phyloP scores from a whole-genome alignment of 164 flowering plant genomes.

The Litsea cubeba region DNA sequence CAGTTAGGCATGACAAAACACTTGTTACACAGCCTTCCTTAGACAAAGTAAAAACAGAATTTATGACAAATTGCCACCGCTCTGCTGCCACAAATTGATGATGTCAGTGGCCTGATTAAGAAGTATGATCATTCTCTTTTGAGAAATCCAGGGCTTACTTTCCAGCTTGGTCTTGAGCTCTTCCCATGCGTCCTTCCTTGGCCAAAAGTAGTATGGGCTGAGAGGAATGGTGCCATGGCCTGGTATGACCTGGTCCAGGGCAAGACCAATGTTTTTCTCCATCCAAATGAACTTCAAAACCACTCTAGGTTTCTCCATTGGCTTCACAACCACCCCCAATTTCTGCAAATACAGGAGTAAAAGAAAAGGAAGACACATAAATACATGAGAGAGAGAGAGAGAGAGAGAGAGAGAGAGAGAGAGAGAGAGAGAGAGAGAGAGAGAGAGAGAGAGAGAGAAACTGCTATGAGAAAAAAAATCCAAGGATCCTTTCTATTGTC shows the following conservation, averaged over 20 bases:
- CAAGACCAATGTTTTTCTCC: conserved; percentile 90
- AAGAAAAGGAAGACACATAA: neutral
- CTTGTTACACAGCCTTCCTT: neutral
- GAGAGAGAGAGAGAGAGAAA: neutral
- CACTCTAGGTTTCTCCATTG: conserved; percentile 63
- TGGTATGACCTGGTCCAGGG: conserved; percentile 69
- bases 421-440: too few species aligned
- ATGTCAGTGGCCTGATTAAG: conserved; percentile 97
- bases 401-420: too few species aligned
- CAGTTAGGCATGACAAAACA: neutral
- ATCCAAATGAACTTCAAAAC: conserved; percentile 97
- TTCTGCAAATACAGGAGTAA: conserved; percentile 26
- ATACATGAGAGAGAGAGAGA: neutral
- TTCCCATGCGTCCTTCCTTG: conserved; percentile 98
- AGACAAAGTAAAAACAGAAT: neutral
- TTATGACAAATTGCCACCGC: conserved; percentile 58
- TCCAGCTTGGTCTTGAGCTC: conserved; percentile 72
- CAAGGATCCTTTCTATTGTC: too few species aligned
- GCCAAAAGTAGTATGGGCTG: conserved; percentile 98
- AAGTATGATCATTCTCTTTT: conserved; percentile 77
- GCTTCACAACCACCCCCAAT: conserved; percentile 55
- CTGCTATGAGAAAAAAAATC: too few species aligned
- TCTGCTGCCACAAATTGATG: conserved; percentile 94
- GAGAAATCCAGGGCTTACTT: conserved; percentile 94
- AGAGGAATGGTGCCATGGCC: conserved; percentile 87